Evolutionary conservation across 352 stramenopile species (phyloP), one percentile per base, ranked within the genome.

Genomic region (Pythium grandisporangium): DNA sequence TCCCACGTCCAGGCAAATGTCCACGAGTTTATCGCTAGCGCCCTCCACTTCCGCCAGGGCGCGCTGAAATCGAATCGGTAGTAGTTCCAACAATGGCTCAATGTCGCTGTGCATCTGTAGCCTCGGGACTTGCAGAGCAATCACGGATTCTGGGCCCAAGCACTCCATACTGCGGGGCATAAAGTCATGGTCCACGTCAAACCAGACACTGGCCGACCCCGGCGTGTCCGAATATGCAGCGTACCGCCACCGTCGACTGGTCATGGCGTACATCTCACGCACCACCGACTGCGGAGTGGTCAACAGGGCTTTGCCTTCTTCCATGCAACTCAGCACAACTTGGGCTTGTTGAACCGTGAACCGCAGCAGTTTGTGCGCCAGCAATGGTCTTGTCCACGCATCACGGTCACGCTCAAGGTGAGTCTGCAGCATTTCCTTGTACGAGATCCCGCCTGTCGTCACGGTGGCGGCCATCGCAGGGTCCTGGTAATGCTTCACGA

Each of bases 1-100:
- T 0, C 67, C 57, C 0, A 67, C 37, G 20, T 80, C 62, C 8
- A 84, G 21, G 17, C 48, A 66, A 2, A 80, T 34, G 11, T 78
- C 62, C 0, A 74, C 50, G 2, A 84, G 52, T 36, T 37, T 32
- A 10, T 42, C 37, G 2, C 37, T 30, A 25, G 58, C 62, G 6
- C 55, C 29, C 24, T 53, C 40, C 14, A 72, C 53, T 0, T 3
- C 30, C 6, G 30, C 25, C 26, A 73, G 53, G 10, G 56, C 48
- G 13, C 61, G 12, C 36, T 36, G 35, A 42, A 63, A 72, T 0
- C 44, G 24, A 19, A 2, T 2, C 7, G 60, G 63, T 10, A 74
- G 50, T 6, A 80, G 41, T 0, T 51, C 14, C 0, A 75, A 53
- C 11, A 79, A 41, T 3, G 61, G 35, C 0, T 69, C 51, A 0